These are phyloP conservation scores for Citrus mangshanensis DNA, from an alignment of 345 rosid species.

Conservation along the genomic window DNA sequence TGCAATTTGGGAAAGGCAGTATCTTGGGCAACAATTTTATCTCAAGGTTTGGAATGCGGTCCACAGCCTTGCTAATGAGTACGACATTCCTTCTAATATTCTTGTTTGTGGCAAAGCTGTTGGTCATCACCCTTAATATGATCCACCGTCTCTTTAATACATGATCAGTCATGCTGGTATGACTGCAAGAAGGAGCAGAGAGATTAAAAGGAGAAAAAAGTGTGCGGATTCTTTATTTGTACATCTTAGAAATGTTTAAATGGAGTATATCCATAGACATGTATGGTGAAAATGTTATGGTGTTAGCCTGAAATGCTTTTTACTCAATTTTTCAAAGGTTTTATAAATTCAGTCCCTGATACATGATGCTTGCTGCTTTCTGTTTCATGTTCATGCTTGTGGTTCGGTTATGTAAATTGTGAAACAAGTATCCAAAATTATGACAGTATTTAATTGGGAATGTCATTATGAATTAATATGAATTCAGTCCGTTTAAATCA, in stretches of 20 bases:
- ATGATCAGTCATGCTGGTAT: slow-evolving; percentile 42
- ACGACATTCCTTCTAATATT: slow-evolving; percentile 67
- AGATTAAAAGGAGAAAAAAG: not conserved
- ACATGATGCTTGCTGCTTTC: not conserved
- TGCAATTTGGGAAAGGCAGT: slow-evolving; percentile 82
- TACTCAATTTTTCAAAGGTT: not conserved
- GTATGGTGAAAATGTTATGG: not conserved
- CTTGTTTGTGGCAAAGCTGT: slow-evolving; percentile 82
- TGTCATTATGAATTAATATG: too few species aligned
- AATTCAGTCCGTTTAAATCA: too few species aligned
- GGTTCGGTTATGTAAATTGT: too few species aligned
- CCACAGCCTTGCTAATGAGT: slow-evolving; percentile 64
- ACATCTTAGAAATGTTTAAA: not conserved
- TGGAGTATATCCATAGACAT: not conserved
- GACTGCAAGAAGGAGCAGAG: slow-evolving; percentile 25
- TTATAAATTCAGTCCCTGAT: not conserved
- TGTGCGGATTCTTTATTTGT: slow-evolving; percentile 1
- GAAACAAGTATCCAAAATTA: too few species aligned
- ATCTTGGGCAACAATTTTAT: slow-evolving; percentile 85
- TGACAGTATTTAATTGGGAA: too few species aligned
- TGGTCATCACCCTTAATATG: slow-evolving; percentile 40
- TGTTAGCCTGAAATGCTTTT: not conserved
- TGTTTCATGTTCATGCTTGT: too few species aligned
- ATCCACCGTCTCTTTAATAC: not conserved
- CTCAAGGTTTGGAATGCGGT: slow-evolving; percentile 66